A percentile compares a stretch with the other conserved stretches of the same genome.
phyloP scores from a whole-genome alignment of 2,329 filamentous ascomycete genomes.

The Phoma sp. region DNA sequence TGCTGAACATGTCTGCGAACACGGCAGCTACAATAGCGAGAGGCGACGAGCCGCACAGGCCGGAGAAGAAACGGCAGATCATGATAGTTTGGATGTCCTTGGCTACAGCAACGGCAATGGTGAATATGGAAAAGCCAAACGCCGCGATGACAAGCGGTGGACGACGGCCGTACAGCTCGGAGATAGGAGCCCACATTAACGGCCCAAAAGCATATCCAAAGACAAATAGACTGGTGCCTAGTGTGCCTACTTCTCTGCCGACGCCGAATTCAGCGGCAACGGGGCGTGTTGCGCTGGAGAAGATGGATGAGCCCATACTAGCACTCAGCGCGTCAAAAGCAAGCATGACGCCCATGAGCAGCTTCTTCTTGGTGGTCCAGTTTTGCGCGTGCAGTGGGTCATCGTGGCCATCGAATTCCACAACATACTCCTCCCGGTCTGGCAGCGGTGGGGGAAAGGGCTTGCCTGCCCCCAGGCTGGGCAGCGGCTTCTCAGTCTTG shows the following conservation, averaged over 20 bases:
- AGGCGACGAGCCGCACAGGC: slow-evolving; percentile 62
- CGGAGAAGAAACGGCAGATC: slow-evolving; percentile 62
- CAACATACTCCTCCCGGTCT: slow-evolving; percentile 78
- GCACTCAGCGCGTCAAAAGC: slow-evolving; percentile 76
- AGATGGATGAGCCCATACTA: slow-evolving; percentile 67
- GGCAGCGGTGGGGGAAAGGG: slow-evolving; percentile 74
- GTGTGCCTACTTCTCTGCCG: slow-evolving; percentile 38
- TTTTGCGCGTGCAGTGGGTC: slow-evolving; percentile 90
- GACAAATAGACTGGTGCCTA: slow-evolving; percentile 45
- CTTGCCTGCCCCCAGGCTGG: slow-evolving; percentile 74
- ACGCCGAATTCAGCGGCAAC: slow-evolving; percentile 43
- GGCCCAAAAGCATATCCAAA: slow-evolving; percentile 51
- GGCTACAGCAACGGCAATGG: slow-evolving; percentile 57
- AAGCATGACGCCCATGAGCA: slow-evolving; percentile 71
- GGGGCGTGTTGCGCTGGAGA: slow-evolving; percentile 44
- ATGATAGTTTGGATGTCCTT: slow-evolving; percentile 63
- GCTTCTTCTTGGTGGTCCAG: slow-evolving; percentile 82
- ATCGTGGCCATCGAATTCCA: slow-evolving; percentile 81
- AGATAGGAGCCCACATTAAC: slow-evolving; percentile 58
- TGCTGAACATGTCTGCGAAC: slow-evolving; percentile 65
- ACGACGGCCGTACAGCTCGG: slow-evolving; percentile 60
- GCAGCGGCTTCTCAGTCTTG: slow-evolving; percentile 62
- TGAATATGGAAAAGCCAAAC: slow-evolving; percentile 61
- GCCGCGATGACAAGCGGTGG: slow-evolving; percentile 57
- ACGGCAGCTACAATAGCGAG: slow-evolving; percentile 61